phyloP scores from a whole-genome alignment of 2,329 filamentous ascomycete species.

The Teratosphaeria pseudoeucalypti region DNA sequence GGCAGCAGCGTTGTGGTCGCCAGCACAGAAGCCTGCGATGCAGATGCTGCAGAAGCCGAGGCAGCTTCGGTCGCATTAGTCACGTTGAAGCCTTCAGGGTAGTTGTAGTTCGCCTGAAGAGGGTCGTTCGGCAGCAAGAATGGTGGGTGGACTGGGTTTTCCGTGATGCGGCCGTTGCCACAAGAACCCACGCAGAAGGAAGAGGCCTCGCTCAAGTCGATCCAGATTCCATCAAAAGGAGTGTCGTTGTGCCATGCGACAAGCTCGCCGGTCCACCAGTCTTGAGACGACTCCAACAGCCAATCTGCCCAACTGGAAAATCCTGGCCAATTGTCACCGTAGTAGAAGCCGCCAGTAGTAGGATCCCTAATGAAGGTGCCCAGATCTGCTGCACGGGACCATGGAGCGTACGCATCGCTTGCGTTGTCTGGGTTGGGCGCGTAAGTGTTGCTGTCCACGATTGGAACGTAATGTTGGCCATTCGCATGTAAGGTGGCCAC shows the following conservation, averaged over 20 bases:
- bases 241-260: constrained; percentile 6
- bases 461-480: constrained; percentile 50
- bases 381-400: constrained; percentile 39
- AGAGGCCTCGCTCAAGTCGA: constrained; percentile 15
- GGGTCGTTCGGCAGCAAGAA: constrained; percentile 56
- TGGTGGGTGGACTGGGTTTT: constrained; percentile 46
- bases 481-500: constrained; percentile 42
- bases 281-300: constrained; percentile 10
- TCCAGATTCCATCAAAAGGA: constrained; percentile 18
- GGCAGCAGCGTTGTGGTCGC: constrained; percentile 12
- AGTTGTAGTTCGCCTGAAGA: constrained; percentile 48
- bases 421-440: constrained; percentile 60
- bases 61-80: constrained; percentile 60
- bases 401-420: constrained; percentile 48
- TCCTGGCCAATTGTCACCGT: constrained; percentile 14
- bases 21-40: constrained; percentile 35
- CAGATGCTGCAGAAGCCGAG: constrained; percentile 44
- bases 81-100: constrained; percentile 59
- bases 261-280: constrained; percentile 14
- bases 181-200: constrained; percentile 19
- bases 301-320: constrained; percentile 12
- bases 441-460: constrained; percentile 56
- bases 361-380: constrained; percentile 44
- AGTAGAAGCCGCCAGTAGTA: constrained; percentile 36
- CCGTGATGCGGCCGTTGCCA: constrained; percentile 8